Evolutionary conservation across 116 monocot genomes (phyloP).

Genomic region (Iris pallida): DNA sequence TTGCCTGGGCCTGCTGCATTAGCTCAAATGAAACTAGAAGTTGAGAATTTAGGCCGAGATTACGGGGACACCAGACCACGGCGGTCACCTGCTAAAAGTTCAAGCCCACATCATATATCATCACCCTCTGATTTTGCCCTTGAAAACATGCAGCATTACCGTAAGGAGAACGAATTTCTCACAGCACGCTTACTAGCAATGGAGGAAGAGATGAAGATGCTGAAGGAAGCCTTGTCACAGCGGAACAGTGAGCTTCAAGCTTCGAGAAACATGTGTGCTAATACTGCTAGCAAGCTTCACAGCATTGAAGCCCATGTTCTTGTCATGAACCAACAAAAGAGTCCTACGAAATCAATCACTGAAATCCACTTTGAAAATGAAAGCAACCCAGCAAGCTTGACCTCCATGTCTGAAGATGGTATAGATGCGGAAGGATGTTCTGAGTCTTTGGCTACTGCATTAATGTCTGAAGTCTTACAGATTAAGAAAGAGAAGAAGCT

Average conservation of each 20-base stretch:
- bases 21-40: constrained; percentile 89
- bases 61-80: constrained; percentile 41
- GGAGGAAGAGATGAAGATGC: constrained; percentile 85
- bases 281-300: constrained; percentile 51
- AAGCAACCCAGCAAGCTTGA: constrained; percentile 49
- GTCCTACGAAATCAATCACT: constrained; percentile 25
- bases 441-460: constrained; percentile 50
- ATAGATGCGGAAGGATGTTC: constrained; percentile 51
- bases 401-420: constrained; percentile 74
- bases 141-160: constrained; percentile 46
- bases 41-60: constrained; percentile 59
- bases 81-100: constrained; percentile 42
- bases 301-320: constrained; percentile 41
- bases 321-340: constrained; percentile 38
- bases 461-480: constrained; percentile 58
- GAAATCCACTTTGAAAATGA: constrained; percentile 36
- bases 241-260: constrained; percentile 70
- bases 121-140: constrained; percentile 43
- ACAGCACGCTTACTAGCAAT: constrained; percentile 48
- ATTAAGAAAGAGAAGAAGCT: constrained; percentile 44
- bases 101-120: constrained; percentile 24
- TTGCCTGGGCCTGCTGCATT: constrained; percentile 85
- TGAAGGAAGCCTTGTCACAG: constrained; percentile 74
- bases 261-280: constrained; percentile 71
- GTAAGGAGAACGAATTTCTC: constrained; percentile 72